Evolutionary conservation across 257 asterid genomes (phyloP).

Genomic region (Fraxinus quadrangulata): DNA sequence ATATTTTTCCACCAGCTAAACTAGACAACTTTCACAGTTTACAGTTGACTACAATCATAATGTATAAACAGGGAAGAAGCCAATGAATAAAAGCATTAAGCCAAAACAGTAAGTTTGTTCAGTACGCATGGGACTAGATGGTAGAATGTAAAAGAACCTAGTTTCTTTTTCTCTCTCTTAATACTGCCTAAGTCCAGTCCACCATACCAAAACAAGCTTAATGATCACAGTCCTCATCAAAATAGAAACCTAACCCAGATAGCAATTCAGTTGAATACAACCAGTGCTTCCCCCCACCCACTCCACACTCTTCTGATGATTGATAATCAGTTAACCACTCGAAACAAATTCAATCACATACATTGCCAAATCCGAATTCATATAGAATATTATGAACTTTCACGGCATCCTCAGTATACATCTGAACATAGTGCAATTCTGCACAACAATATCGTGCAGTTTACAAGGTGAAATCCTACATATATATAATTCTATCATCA

Average conservation of each 20-base stretch:
- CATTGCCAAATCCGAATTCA: neutral
- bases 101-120: neutral
- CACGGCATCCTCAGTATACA: neutral
- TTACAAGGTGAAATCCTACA: constrained; percentile 20
- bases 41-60: neutral
- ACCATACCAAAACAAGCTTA: neutral
- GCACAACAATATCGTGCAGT: neutral
- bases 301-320: neutral
- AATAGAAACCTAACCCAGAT: neutral
- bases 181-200: neutral
- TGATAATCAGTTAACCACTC: neutral
- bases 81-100: neutral
- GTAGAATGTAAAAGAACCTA: neutral
- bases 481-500: constrained; percentile 9
- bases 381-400: neutral
- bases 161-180: neutral
- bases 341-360: neutral
- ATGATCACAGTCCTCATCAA: neutral
- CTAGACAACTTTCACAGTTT: constrained; percentile 3
- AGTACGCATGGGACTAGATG: neutral
- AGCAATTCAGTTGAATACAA: neutral
- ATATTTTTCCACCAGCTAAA: neutral
- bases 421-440: neutral
- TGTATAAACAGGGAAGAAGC: neutral
- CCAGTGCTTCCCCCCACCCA: neutral